Percentiles rank a stretch among this genome's conserved stretches.
Evolutionary conservation across 2,329 filamentous ascomycete species (phyloP).

Genomic region (Calycina herbarum): DNA sequence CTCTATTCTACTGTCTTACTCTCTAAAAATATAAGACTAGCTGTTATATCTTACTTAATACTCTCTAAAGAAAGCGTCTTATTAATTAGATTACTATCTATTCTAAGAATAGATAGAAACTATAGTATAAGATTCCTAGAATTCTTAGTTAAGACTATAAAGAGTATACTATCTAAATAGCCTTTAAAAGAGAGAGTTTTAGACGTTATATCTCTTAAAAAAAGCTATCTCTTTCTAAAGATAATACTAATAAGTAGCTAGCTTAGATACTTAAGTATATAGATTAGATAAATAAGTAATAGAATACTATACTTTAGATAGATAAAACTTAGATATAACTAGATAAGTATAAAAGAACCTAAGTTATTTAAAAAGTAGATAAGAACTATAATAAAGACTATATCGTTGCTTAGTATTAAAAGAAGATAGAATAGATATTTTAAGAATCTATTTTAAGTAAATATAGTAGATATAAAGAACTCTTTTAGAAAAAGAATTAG

Average conservation of each 20-base stretch:
- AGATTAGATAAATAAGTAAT: conserved; percentile 11
- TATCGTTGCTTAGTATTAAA: conserved; percentile 16
- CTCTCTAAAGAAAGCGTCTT: too few species aligned
- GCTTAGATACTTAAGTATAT: neutral
- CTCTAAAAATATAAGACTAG: too few species aligned
- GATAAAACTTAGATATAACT: conserved; percentile 19
- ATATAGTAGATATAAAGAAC: conserved; percentile 13
- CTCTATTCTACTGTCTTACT: too few species aligned
- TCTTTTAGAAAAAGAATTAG: conserved; percentile 24
- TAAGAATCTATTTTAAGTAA: conserved; percentile 17
- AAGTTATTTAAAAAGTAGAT: conserved; percentile 8
- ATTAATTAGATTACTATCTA: too few species aligned
- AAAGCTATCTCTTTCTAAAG: conserved; percentile 3
- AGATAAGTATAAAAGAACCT: conserved; percentile 10
- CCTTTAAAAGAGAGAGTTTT: conserved; percentile 1
- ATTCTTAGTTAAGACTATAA: neutral
- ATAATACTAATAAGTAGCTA: neutral
- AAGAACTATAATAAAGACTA: conserved; percentile 14
- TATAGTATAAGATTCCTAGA: too few species aligned
- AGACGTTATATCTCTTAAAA: neutral
- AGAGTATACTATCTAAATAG: neutral
- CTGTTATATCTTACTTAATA: too few species aligned
- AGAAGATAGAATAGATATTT: conserved; percentile 27
- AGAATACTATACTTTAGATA: conserved; percentile 14
- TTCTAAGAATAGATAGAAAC: too few species aligned